phyloP scores from a whole-genome alignment of 176 grass and related monocot genomes.

The Triticum timopheevii region DNA sequence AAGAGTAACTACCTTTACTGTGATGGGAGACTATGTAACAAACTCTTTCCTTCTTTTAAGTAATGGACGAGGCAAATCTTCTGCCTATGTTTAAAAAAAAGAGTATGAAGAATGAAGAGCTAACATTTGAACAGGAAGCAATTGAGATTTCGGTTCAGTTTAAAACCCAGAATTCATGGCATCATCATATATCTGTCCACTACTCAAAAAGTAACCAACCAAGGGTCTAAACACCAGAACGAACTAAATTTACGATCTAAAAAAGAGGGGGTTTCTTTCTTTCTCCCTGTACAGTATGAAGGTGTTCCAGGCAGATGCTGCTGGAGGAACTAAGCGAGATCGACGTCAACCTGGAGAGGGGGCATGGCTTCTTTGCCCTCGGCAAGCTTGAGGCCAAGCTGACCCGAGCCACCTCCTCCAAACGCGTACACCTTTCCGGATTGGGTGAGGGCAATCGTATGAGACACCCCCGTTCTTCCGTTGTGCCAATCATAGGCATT shows the following conservation, averaged over 20 bases:
- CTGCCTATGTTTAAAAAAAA: too few relatives aligned
- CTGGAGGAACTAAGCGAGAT: constrained; percentile 36
- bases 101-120: too few relatives aligned
- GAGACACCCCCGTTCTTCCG: neutral
- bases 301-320: neutral
- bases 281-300: neutral
- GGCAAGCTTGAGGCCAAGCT: constrained; percentile 59
- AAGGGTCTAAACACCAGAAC: neutral
- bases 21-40: too few relatives aligned
- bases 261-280: neutral
- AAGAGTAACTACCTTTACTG: too few relatives aligned
- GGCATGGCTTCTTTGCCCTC: constrained; percentile 18
- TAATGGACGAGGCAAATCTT: too few relatives aligned
- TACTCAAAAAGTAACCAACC: neutral
- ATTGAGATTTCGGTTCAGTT: neutral
- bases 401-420: constrained; percentile 36
- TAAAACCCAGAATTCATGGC: neutral
- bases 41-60: too few relatives aligned
- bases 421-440: constrained; percentile 56
- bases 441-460: constrained; percentile 51
- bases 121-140: neutral
- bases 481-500: constrained; percentile 36
- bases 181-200: neutral
- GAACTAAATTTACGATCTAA: neutral
- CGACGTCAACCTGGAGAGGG: constrained; percentile 26